Conservation (phyloP, 169 alveolate species). For the Blepharisma undulans region DNA sequence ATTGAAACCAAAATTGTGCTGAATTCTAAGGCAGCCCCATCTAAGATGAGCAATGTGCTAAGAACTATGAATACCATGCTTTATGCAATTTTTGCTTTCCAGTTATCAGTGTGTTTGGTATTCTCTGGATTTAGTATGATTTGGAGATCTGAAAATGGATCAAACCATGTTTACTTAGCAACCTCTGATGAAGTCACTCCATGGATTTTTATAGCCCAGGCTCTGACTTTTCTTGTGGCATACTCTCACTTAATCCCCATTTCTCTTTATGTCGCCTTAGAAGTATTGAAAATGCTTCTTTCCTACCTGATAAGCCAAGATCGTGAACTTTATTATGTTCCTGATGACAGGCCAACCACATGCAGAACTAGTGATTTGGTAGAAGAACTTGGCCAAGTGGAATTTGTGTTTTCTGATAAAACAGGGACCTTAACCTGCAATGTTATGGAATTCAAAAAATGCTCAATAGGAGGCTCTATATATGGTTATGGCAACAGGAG, state of each 20-base stretch:
- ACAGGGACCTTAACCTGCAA: constrained; percentile 99
- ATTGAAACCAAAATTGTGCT: constrained; percentile 83
- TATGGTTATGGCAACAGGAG: constrained; percentile 47
- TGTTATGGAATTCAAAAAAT: constrained; percentile 92
- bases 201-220: not conserved
- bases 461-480: constrained; percentile 63
- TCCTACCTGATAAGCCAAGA: constrained; percentile 28
- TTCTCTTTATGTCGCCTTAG: constrained; percentile 42
- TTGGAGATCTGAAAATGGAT: constrained; percentile 20
- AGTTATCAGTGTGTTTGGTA: not conserved
- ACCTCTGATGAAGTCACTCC: not conserved
- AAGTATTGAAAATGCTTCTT: constrained; percentile 30
- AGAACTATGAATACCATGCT: constrained; percentile 56
- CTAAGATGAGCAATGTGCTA: constrained; percentile 55
- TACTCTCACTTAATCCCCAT: constrained; percentile 43
- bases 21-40: constrained; percentile 51
- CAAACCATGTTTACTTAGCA: not conserved
- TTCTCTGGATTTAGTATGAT: not conserved
- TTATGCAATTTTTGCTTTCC: constrained; percentile 27
- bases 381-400: constrained; percentile 96
- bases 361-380: constrained; percentile 85
- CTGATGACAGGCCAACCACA: constrained; percentile 78
- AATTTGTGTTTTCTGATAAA: constrained; percentile 96
- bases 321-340: constrained; percentile 52
- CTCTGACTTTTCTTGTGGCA: constrained; percentile 23